A percentile compares a stretch with the other conserved stretches of the same genome.
Evolutionary conservation across 805 yeast species (phyloP).

Genomic region (Metschnikowia borealis): DNA sequence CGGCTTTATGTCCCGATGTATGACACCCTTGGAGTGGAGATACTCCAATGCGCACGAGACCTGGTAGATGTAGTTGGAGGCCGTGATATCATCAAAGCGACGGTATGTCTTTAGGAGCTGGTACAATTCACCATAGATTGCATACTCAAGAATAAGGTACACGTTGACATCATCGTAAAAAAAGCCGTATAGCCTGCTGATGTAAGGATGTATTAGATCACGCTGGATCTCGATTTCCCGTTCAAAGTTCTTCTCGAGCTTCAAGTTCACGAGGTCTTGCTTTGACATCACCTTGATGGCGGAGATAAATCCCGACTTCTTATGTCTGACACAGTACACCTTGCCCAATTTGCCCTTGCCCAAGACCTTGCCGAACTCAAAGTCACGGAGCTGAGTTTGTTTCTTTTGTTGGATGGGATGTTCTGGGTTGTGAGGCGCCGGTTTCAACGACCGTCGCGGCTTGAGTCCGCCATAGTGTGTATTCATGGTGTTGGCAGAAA

Average conservation of each 20-base stretch:
- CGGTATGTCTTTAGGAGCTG: constrained; percentile 61
- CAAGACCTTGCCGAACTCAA: constrained; percentile 80
- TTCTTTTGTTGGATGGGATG: not conserved
- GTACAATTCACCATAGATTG: constrained; percentile 83
- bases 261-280: constrained; percentile 66
- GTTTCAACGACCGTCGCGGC: not conserved
- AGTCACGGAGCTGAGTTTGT: constrained; percentile 46
- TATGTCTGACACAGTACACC: constrained; percentile 85
- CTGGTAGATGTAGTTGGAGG: constrained; percentile 77
- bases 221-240: constrained; percentile 92
- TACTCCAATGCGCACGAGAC: constrained; percentile 76
- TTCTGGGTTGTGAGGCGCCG: not conserved
- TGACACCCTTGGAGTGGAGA: constrained; percentile 73
- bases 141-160: constrained; percentile 79
- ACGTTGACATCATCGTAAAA: constrained; percentile 80
- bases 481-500: constrained; percentile 1
- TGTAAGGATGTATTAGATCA: constrained; percentile 69
- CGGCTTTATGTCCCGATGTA: constrained; percentile 92
- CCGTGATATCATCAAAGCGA: constrained; percentile 66
- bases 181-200: constrained; percentile 78
- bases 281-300: constrained; percentile 92
- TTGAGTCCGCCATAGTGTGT: not conserved
- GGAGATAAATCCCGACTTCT: constrained; percentile 69
- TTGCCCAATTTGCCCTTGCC: constrained; percentile 95
- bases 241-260: constrained; percentile 79